Percentiles rank a stretch among this genome's conserved stretches.
These are phyloP conservation scores for Fusarium haematococcum DNA, from an alignment of 2,329 filamentous ascomycete genomes.

Conservation along the genomic window DNA sequence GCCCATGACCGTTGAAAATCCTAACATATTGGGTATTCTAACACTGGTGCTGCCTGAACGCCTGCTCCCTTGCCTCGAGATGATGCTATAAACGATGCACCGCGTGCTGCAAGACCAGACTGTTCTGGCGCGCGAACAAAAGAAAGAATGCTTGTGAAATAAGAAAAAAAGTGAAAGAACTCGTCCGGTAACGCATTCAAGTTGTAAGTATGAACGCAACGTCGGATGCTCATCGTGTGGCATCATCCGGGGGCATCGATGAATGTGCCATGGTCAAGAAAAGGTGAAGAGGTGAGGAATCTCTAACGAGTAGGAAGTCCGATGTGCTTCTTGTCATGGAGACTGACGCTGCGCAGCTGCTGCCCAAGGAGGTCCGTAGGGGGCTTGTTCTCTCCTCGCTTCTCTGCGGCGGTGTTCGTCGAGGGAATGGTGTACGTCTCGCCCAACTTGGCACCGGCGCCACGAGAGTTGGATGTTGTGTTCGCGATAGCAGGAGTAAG, in stretches of 20 bases:
- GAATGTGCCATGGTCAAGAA: conserved; percentile 9
- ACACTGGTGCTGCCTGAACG: conserved; percentile 31
- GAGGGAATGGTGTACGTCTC: conserved; percentile 37
- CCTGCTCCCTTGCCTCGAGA: conserved; percentile 7
- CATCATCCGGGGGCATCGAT: conserved; percentile 12
- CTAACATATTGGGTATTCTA: conserved; percentile 43
- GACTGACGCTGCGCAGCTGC: conserved; percentile 23
- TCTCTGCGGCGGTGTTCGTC: conserved; percentile 45
- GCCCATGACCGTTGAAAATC: conserved; percentile 37
- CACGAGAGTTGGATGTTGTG: conserved; percentile 49
- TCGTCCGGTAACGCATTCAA: conserved; percentile 41
- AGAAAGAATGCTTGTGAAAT: conserved; percentile 11
- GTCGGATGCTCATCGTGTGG: conserved; percentile 44
- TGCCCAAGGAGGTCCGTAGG: conserved; percentile 44
- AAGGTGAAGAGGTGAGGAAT: conserved; percentile 10
- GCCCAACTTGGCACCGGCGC: conserved; percentile 42
- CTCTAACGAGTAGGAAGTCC: conserved; percentile 32
- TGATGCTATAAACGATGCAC: conserved; percentile 21
- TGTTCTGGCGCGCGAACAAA: background rate
- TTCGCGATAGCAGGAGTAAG: conserved; percentile 59
- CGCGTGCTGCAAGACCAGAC: conserved; percentile 12
- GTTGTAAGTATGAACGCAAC: conserved; percentile 49
- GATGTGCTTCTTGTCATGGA: conserved; percentile 29
- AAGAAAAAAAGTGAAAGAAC: conserved; percentile 24
- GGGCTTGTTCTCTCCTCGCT: conserved; percentile 60